phyloP scores from a whole-genome alignment of 495 filamentous ascomycete species.

The Lichenothelia convexa region DNA sequence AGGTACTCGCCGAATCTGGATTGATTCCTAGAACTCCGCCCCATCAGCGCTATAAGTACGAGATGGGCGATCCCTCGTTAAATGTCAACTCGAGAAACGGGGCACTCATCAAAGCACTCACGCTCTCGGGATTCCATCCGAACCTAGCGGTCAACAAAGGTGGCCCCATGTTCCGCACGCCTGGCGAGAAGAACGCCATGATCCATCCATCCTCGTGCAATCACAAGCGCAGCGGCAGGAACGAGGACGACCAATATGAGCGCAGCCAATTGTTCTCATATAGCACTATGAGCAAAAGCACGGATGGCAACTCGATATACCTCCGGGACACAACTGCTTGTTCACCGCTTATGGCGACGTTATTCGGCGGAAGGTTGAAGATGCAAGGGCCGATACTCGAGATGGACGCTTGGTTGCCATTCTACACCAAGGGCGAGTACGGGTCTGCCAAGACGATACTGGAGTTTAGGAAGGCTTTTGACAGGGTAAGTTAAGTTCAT shows the following conservation, averaged over 20 bases:
- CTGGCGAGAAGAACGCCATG: constrained; percentile 23
- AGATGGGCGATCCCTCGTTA: constrained; percentile 26
- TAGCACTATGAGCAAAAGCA: constrained; percentile 21
- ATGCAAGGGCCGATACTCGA: constrained; percentile 12
- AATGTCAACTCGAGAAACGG: constrained; percentile 31
- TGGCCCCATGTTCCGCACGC: constrained; percentile 20
- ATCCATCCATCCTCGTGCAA: constrained; percentile 30
- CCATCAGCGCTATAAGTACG: constrained; percentile 12
- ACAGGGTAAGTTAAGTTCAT: constrained; percentile 11
- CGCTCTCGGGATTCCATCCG: constrained; percentile 29
- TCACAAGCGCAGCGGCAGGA: constrained; percentile 7
- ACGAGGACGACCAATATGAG: background rate
- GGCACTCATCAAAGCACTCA: constrained; percentile 32
- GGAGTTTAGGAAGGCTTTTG: constrained; percentile 28
- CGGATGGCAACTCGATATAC: constrained; percentile 25
- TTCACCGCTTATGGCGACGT: constrained; percentile 26
- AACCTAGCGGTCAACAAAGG: constrained; percentile 27
- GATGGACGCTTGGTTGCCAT: constrained; percentile 33
- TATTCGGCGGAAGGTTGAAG: constrained; percentile 34
- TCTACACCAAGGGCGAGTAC: constrained; percentile 12
- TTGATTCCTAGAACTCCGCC: constrained; percentile 22
- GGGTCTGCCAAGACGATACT: constrained; percentile 16
- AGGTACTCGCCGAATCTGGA: constrained; percentile 25
- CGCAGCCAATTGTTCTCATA: constrained; percentile 22
- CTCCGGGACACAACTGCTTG: constrained; percentile 28